Evolutionary conservation across 257 asterid genomes (phyloP), one percentile per base, ranked within the genome.

Genomic region (Cordia subcordata): DNA sequence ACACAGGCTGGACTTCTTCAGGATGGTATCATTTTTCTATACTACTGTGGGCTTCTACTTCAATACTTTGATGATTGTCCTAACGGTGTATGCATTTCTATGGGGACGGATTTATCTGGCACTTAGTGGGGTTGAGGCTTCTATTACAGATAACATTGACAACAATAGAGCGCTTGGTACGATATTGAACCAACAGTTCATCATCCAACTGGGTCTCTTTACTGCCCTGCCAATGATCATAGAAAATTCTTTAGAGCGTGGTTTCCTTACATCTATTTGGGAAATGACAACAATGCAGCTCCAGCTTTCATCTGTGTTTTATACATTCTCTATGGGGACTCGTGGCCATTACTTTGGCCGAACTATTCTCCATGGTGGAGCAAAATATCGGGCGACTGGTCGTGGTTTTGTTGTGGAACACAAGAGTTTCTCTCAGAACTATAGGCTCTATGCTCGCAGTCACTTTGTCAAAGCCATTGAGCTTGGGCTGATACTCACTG

Each of bases 101-200:
- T 93, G 99, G 99, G 99, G 99, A 54, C 90, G 99, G 27, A 86
- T 93, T 33, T 93, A 93, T 81, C 74, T 93, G 75, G 97, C 99
- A 12, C 85, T 93, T 77, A 89, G 99, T 72, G 99, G 99, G 55
- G 69, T 89, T 17, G 99, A 92, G 78, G 83, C 72, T 32, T 84
- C 88, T 62, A 76, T 84, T 53, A 54, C 78, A 62, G 66, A 63
- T 50, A 40, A 58, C 69, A 60, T 85, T 59, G 76, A 62, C 60
- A 73, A 81, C 66, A 92, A 92, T 69, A 83, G 79, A 79, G 97
- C 99, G 61, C 96, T 92, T 63, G 97, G 83, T 69, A 74, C 99
- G 53, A 82, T 92, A 76, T 73, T 92, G 97, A 92, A 92, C 82
- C 99, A 92, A 75, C 99, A 92, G 78, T 84, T 92, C 75, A 84